Evolutionary conservation across 495 filamentous ascomycete genomes (phyloP).

Genomic region (Chaetomidium leptoderma): DNA sequence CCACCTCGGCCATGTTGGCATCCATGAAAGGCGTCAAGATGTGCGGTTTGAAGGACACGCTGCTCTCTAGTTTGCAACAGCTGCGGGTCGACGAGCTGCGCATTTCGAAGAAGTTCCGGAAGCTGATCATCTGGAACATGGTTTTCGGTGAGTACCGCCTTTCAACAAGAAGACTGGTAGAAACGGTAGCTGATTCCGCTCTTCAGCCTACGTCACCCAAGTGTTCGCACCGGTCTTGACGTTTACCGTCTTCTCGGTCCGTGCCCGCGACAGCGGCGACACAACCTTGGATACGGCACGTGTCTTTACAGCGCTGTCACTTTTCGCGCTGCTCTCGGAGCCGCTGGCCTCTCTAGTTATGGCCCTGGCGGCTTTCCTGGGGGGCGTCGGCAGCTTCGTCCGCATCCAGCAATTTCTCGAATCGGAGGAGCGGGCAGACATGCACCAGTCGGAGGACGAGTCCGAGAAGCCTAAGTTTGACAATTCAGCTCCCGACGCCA

Average conservation of each 20-base stretch:
- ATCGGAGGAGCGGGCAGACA: constrained; percentile 32
- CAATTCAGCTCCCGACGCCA: constrained; percentile 19
- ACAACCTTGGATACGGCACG: constrained; percentile 46
- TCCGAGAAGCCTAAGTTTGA: constrained; percentile 5
- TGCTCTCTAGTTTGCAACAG: constrained; percentile 47
- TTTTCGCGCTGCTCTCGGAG: constrained; percentile 56
- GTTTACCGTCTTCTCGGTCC: constrained; percentile 35
- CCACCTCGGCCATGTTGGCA: constrained; percentile 52
- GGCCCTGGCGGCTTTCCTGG: constrained; percentile 51
- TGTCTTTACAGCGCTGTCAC: constrained; percentile 57
- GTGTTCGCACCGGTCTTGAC: constrained; percentile 45
- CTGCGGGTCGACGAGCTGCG: constrained; percentile 54
- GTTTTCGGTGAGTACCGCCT: constrained; percentile 21
- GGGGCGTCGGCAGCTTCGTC: constrained; percentile 54
- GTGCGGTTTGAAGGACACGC: constrained; percentile 48
- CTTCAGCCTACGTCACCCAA: constrained; percentile 50
- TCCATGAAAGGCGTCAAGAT: constrained; percentile 63
- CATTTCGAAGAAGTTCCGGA: constrained; percentile 55
- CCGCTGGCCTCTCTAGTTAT: constrained; percentile 56
- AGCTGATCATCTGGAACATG: constrained; percentile 39
- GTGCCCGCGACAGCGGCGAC: constrained; percentile 28
- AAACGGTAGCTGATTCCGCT: not conserved
- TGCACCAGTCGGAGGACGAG: not conserved
- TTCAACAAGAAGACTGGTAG: not conserved
- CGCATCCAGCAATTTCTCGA: constrained; percentile 58